Conservation (phyloP, 208 protist species). For the Tritrichomonas musculus region DNA sequence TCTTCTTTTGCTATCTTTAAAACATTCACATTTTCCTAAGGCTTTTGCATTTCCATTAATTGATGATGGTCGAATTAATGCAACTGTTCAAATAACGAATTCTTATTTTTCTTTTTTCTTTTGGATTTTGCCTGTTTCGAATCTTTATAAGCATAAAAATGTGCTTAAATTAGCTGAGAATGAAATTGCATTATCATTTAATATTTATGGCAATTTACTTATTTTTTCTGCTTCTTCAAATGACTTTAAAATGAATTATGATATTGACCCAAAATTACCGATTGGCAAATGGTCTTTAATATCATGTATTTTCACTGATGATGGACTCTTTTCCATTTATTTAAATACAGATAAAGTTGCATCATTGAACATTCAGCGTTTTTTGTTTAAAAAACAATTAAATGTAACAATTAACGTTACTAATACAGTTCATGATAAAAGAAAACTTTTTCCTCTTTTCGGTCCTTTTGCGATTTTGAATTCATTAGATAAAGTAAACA, state of each 20-base stretch:
- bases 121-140: not conserved
- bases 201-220: not conserved
- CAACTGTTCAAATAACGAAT: not conserved
- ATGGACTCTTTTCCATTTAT: not conserved
- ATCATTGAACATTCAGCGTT: not conserved
- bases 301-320: not conserved
- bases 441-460: not conserved
- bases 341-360: not conserved
- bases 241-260: not conserved
- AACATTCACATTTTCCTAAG: not conserved
- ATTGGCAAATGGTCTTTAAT: not conserved
- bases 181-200: not conserved
- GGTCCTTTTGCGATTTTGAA: not conserved
- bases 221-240: not conserved
- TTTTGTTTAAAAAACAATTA: not conserved
- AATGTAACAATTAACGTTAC: not conserved
- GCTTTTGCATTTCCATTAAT: not conserved
- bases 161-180: not conserved
- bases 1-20: not conserved
- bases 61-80: not conserved
- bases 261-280: not conserved
- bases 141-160: not conserved
- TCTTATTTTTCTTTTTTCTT: not conserved
- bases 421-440: not conserved
- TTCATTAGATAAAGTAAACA: not conserved